Base-by-base conservation (phyloP, 345 rosid species). In the Boechera stricta region DNA sequence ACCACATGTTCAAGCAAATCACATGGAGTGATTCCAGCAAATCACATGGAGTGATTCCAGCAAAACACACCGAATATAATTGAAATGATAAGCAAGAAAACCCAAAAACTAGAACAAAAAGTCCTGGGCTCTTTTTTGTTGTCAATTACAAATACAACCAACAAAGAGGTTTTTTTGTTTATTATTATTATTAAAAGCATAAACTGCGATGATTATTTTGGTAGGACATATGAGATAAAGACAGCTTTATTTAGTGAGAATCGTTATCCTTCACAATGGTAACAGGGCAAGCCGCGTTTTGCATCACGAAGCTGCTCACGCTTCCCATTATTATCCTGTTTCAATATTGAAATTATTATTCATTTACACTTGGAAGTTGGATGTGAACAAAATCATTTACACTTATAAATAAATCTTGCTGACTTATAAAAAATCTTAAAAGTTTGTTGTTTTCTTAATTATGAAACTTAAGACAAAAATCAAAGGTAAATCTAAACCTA, bases 301-400 rank as follows among this genome's bases (percentile, higher is more conserved):
- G 83, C 26, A 82, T 18, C 65, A 87, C 83, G 28, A 67, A 80
- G 88, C 77, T 83, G 77, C 90, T 87, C 72, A 87, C 90, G 63
- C 90, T 87, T 18, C 90, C 98, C 82, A 92, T 67, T 58, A 94
- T 59, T 4, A 94, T 87, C 95, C 98, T 94, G 92, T 75, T 76
- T 73, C 76, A 76, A 0, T 44, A 13, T 13, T 13, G 6, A 3
- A 3, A 12, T 21, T 29, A 49, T 72, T 29, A 62, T 12, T 28
- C 35, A 56, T 53, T 57, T 38, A 15, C 18, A 36, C n/a, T 56
- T 21, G 16, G 16, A 16, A 16, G 16, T 18, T 18, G 1, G 24
- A 21, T 45, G 4, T 1, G 29, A 29, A 8, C 2, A 48, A n/a
- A 0, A 16, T 48, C 26, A 16, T n/a, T 28, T 38, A 29, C 60